A percentile compares a stretch with the other conserved stretches of the same genome.
Evolutionary conservation across 805 yeast genomes (phyloP).

Genomic region (Debaryomyces maramus): DNA sequence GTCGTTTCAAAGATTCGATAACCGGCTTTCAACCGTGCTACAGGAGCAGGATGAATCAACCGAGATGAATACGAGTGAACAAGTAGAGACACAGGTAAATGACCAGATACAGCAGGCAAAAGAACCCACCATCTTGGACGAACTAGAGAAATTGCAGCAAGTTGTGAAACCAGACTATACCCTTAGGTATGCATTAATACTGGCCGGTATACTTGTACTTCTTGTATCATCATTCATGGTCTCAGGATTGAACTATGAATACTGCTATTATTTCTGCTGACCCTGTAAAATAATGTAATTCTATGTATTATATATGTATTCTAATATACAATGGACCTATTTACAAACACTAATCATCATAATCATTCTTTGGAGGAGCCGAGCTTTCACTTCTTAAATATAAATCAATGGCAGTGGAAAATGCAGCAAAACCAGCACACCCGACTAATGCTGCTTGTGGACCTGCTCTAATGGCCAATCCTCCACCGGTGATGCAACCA

Average conservation of each 20-base stretch:
- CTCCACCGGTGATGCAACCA: constrained; percentile 97
- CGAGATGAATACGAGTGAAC: background rate
- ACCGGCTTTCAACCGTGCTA: background rate
- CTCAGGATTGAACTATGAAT: constrained; percentile 35
- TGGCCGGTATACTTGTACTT: constrained; percentile 10
- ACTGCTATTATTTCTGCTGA: constrained; percentile 43
- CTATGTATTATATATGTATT: constrained; percentile 6
- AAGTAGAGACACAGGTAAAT: background rate
- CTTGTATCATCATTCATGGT: constrained; percentile 24
- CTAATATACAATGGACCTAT: constrained; percentile 3
- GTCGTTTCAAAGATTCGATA: background rate
- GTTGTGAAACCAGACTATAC: constrained; percentile 1
- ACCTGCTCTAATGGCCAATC: constrained; percentile 87
- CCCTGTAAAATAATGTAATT: background rate
- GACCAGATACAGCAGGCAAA: constrained; percentile 5
- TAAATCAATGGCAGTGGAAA: constrained; percentile 83
- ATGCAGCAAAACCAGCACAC: constrained; percentile 97
- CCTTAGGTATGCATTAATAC: background rate
- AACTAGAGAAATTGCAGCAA: constrained; percentile 25
- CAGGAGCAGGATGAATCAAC: background rate
- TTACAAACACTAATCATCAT: constrained; percentile 48
- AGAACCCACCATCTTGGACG: constrained; percentile 15
- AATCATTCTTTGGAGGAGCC: constrained; percentile 84
- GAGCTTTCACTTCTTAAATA: constrained; percentile 83
- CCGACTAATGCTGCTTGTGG: constrained; percentile 91